phyloP scores from a whole-genome alignment of 306 rosid species.

The Corylus heterophylla region DNA sequence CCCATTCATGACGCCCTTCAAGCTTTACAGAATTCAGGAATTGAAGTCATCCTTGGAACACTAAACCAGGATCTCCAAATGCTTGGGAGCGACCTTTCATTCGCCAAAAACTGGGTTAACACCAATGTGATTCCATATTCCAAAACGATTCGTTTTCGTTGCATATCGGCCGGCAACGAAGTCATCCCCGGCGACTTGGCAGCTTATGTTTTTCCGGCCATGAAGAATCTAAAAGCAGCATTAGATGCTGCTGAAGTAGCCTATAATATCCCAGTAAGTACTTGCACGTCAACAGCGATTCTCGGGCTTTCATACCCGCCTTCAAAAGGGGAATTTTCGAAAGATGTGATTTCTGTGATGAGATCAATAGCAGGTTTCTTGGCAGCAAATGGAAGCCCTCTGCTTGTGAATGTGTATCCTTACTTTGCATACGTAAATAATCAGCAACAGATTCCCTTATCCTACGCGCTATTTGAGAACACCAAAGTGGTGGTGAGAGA shows the following conservation, averaged over 20 bases:
- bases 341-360: neutral
- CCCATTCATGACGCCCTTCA: constrained; percentile 7
- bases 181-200: constrained; percentile 6
- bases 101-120: constrained; percentile 4
- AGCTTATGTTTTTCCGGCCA: neutral
- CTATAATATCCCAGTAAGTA: neutral
- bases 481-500: neutral
- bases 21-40: constrained; percentile 7
- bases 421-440: neutral
- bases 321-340: neutral
- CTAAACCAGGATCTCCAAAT: constrained; percentile 16
- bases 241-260: neutral
- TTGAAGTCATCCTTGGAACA: constrained; percentile 19
- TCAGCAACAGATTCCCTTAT: neutral
- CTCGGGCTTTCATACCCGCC: neutral
- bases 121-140: neutral
- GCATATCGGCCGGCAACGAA: constrained; percentile 22
- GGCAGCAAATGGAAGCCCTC: neutral
- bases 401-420: neutral
- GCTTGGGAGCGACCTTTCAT: neutral
- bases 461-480: neutral
- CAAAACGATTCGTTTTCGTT: neutral
- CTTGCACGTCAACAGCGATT: neutral
- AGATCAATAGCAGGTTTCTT: neutral
- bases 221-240: constrained; percentile 4